Base-by-base conservation (phyloP, 768 basidiomycete genomes). In the Tulasnella sp. region DNA sequence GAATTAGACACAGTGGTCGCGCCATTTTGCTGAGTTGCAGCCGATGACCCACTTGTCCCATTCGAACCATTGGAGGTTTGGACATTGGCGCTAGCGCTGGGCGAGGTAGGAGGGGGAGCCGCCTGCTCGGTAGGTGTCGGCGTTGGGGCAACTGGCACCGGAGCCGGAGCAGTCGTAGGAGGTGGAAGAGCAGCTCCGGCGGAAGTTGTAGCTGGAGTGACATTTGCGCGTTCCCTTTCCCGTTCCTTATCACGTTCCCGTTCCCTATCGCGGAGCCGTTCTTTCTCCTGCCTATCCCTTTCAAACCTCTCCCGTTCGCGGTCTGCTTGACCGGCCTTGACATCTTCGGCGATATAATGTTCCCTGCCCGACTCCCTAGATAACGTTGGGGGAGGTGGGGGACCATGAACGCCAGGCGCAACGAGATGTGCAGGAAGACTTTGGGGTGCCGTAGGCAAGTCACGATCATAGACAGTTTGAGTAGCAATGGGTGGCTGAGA, bases 231-330 rank as follows among this genome's bases (percentile, higher is more conserved):
- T 17, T 54, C 52, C 23, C 52, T 54, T 14, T 40, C 52, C 34
- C 52, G 23, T 11, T 54, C 39, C 23, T 21, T 45, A 45, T 49
- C 29, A 4, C 17, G 27, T 14, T 59, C 23, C 50, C 55, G 1
- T 55, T 60, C 55, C 27, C 39, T 58, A 25, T 49, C 52, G 15
- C 54, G 51, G n/a, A 53, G 17, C 40, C 64, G 36, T 46, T 63
- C 64, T 34, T 59, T 51, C 43, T 64, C 64, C 35, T 58, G 32
- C 32, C 50, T 56, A 40, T 71, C 68, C 32, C 73, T 66, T 31
- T 75, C 67, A 15, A 62, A 49, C 32, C 63, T 48, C n/a, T 59
- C 61, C 45, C 57, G 46, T 43, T 62, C 64, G 4, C 59, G 32
- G 46, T 63, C 61, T 7, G 49, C 50, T 8, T 35, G 29, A 19